Percentiles rank a stretch among this genome's conserved stretches.
Evolutionary conservation across 805 yeast species (phyloP).

Genomic region (Pachysolen tannophilus): DNA sequence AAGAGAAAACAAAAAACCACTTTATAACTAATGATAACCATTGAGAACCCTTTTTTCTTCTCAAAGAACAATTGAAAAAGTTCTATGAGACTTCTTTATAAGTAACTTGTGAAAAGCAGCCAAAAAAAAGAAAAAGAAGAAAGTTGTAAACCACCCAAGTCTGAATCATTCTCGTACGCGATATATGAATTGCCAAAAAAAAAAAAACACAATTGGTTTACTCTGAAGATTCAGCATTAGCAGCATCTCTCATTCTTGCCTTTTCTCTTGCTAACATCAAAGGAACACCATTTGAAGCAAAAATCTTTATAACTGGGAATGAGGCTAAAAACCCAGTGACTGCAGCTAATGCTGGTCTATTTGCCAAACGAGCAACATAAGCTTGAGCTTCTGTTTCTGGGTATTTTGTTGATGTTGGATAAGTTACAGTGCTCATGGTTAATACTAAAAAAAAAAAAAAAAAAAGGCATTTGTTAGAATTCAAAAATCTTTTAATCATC

Average conservation of each 20-base stretch:
- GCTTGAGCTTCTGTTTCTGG: slow-evolving; percentile 33
- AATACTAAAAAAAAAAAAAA: no score
- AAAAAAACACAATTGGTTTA: slow-evolving; percentile 1
- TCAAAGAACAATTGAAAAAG: no score
- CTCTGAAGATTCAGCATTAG: background rate
- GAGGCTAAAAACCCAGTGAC: slow-evolving; percentile 50
- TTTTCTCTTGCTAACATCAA: slow-evolving; percentile 39
- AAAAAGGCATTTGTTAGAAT: no score
- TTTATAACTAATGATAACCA: no score
- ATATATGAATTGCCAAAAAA: background rate
- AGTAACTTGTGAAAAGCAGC: background rate
- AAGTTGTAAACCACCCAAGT: background rate
- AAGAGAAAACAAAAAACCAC: no score
- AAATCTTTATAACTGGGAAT: slow-evolving; percentile 47
- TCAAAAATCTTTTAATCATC: no score
- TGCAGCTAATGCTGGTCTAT: slow-evolving; percentile 50
- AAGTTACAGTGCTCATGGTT: no score
- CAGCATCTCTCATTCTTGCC: slow-evolving; percentile 14
- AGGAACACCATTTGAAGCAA: slow-evolving; percentile 56
- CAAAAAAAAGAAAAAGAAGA: background rate
- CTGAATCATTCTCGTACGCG: background rate
- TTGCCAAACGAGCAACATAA: slow-evolving; percentile 44
- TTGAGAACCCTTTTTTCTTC: no score
- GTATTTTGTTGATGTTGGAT: background rate
- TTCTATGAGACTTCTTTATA: no score